Base-by-base conservation (phyloP, 2,329 filamentous ascomycete species). In the Nothophaeocryptopus gaeumannii region DNA sequence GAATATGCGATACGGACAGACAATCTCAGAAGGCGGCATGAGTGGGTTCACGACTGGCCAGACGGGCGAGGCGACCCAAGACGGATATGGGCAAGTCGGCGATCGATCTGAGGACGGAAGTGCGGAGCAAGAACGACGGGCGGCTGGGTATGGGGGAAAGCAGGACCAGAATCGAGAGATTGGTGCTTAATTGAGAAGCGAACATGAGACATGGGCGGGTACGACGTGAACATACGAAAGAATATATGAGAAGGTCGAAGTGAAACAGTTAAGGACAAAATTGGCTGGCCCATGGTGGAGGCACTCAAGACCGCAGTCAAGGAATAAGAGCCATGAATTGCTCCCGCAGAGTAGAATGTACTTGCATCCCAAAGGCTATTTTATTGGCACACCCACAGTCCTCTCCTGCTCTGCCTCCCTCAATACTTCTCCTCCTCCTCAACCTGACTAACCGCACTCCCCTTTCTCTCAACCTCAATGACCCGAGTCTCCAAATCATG, bases 401-500 rank as follows among this genome's bases (percentile, higher is more conserved):
- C 20, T 7, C 7, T 4, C 20, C 20, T 26, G 20, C 20, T 26
- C 20, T 7, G 20, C 20, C 7, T 26, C 20, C 20, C 16, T 43
- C 31, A 43, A 20, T 43, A 35, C 40, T 33, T 35, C n/a, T 43
- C 40, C 32, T 33, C 39, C 43, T 65, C 54, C 45, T 59, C 58
- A 13, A 49, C 42, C 31, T 63, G 59, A 20, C 52, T 56, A 12
- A 46, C 47, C 11, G 62, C 52, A 40, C 60, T 64, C 9, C 59
- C 63, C 70, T 85, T 84, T 46, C 76, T 72, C 62, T 76, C 72
- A 39, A 82, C 78, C 64, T 83, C 79, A 47, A 76, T 72, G 4
- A 81, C 74, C 35, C 82, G 72, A 31, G 77, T 73, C 69, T 85
- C 81, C 34, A 86, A 63, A 62, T 86, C 83, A 55, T 74, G 74